These are phyloP conservation scores for Zygoascus bituminiphila DNA, from an alignment of 805 yeast species.

Conservation along the genomic window DNA sequence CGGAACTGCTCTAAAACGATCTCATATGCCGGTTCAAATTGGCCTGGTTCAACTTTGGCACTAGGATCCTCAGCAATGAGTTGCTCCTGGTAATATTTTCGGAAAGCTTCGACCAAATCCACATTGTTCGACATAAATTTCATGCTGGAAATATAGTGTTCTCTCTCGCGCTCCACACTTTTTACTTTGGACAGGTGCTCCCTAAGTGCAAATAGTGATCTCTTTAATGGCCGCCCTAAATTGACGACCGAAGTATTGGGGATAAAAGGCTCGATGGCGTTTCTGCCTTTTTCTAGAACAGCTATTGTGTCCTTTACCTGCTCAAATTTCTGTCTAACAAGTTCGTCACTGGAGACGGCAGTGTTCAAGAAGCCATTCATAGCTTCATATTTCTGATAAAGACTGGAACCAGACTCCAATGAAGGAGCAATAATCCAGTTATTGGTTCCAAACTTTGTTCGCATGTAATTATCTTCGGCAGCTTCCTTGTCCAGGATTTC, in stretches of 20 bases:
- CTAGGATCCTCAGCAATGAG: slow-evolving; percentile 12
- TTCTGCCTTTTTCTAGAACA: slow-evolving; percentile 34
- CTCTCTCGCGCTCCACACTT: slow-evolving; percentile 19
- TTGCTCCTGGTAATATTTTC: slow-evolving; percentile 5
- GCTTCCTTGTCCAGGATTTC: slow-evolving; percentile 43
- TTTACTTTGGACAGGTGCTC: slow-evolving; percentile 17
- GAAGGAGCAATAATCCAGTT: slow-evolving; percentile 50
- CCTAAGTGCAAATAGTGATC: slow-evolving; percentile 28
- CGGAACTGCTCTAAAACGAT: slow-evolving; percentile 36
- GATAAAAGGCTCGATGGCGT: slow-evolving; percentile 23
- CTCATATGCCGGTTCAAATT: slow-evolving; percentile 22
- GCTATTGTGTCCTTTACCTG: slow-evolving; percentile 42
- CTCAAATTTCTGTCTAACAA: slow-evolving; percentile 39
- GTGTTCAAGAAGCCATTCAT: slow-evolving; percentile 43
- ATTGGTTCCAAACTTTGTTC: slow-evolving; percentile 43
- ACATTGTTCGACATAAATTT: slow-evolving; percentile 5
- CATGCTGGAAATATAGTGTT: slow-evolving; percentile 17
- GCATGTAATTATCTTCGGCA: slow-evolving; percentile 46
- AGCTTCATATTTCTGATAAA: slow-evolving; percentile 35
- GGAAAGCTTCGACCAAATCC: slow-evolving; percentile 5
- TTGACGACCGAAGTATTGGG: slow-evolving; percentile 29
- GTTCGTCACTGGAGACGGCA: slow-evolving; percentile 55
- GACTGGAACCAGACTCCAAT: slow-evolving; percentile 34
- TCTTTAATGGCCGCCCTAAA: slow-evolving; percentile 30
- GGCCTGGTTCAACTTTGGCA: slow-evolving; percentile 10